Evolutionary conservation across 2,329 filamentous ascomycete genomes (phyloP).

Genomic region (Basipetospora chlamydospora): DNA sequence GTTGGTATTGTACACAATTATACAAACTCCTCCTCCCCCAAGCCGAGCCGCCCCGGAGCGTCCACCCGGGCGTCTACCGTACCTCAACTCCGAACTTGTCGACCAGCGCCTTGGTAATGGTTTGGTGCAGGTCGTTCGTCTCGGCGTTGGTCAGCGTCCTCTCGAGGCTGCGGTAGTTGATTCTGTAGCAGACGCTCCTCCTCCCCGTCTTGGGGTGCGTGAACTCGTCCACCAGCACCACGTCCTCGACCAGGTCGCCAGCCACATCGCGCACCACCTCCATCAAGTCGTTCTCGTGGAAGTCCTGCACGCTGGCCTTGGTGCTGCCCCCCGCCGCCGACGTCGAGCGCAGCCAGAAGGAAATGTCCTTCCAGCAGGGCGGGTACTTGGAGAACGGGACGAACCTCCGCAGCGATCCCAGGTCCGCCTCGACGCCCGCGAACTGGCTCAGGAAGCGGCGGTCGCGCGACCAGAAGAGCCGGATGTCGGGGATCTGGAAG

Average conservation of each 20-base stretch:
- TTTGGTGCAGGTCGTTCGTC: constrained; percentile 60
- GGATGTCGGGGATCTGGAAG: constrained; percentile 90
- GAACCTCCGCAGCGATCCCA: constrained; percentile 45
- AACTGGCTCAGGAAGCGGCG: constrained; percentile 80
- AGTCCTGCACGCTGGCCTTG: constrained; percentile 27
- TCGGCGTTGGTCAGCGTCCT: constrained; percentile 76
- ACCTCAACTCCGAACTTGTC: constrained; percentile 65
- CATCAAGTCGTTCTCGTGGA: constrained; percentile 97
- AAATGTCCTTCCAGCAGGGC: constrained; percentile 78
- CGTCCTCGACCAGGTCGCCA: constrained; percentile 78
- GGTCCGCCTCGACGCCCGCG: constrained; percentile 38
- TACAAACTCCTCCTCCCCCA: not conserved
- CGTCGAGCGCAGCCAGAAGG: constrained; percentile 62
- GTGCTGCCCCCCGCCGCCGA: constrained; percentile 32
- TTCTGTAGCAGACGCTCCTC: constrained; percentile 78
- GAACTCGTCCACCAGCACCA: constrained; percentile 73
- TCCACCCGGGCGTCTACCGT: constrained; percentile 26
- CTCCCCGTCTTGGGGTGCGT: constrained; percentile 71
- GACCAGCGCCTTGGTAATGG: constrained; percentile 51
- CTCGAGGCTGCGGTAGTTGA: constrained; percentile 88
- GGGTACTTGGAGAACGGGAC: constrained; percentile 85
- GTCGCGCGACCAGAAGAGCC: constrained; percentile 89
- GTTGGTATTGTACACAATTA: not conserved
- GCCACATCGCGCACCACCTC: constrained; percentile 75
- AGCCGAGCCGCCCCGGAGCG: not conserved